phyloP scores from a whole-genome alignment of 2,329 filamentous ascomycete genomes.

The Epichloe scottii region DNA sequence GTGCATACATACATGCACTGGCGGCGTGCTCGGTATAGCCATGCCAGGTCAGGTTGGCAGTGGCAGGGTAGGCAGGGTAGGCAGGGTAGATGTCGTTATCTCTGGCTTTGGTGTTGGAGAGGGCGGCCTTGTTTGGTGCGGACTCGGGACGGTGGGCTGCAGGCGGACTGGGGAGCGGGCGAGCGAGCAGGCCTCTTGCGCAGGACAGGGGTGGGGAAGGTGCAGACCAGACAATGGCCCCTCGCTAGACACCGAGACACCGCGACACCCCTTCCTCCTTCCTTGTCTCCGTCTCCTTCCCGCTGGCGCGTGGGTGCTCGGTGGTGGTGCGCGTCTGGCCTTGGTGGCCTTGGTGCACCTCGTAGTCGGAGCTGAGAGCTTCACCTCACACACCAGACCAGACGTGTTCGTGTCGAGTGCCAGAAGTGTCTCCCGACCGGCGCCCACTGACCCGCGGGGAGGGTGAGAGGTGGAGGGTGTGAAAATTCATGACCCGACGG shows the following conservation, averaged over 20 bases:
- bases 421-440: conserved; percentile 1
- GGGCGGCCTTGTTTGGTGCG: background rate
- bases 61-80: too few relatives aligned
- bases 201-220: conserved; percentile 1
- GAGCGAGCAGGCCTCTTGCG: conserved; percentile 1
- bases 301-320: background rate
- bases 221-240: background rate
- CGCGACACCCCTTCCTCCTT: background rate
- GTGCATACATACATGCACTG: background rate
- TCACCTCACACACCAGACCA: background rate
- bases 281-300: background rate
- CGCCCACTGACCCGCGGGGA: background rate
- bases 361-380: too few relatives aligned
- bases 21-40: background rate
- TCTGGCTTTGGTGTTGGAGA: background rate
- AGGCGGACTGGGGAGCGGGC: background rate
- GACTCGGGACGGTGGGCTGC: conserved; percentile 1
- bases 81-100: background rate
- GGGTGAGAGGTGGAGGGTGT: background rate
- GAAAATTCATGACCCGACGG: background rate
- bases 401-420: background rate
- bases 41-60: background rate
- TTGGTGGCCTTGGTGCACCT: too few relatives aligned
- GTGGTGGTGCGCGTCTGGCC: background rate
- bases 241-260: background rate